These are phyloP conservation scores for Leonotis leonurus DNA, from an alignment of 257 asterid species.

Conservation along the genomic window DNA sequence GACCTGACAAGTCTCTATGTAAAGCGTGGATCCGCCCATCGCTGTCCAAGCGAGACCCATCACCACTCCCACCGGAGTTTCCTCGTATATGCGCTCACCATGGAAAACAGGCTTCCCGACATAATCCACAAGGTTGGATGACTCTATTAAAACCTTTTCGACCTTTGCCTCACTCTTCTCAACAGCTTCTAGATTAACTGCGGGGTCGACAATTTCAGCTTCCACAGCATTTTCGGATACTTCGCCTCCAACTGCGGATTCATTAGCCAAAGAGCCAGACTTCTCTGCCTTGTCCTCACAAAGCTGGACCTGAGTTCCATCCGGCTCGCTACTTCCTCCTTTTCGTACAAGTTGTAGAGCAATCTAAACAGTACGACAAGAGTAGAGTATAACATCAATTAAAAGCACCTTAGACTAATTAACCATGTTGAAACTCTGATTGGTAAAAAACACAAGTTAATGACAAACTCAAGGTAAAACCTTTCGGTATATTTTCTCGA, in stretches of 20 bases:
- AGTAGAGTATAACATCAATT: too few species aligned
- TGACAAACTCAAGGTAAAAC: constrained; percentile 23
- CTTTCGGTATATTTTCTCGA: constrained; percentile 97
- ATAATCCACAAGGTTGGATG: constrained; percentile 64
- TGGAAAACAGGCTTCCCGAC: constrained; percentile 99
- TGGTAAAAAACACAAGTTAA: too few species aligned
- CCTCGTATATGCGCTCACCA: constrained; percentile 87
- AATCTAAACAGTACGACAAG: constrained; percentile 41
- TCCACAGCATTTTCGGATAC: constrained; percentile 34
- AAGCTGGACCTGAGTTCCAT: constrained; percentile 10
- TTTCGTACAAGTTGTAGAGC: constrained; percentile 80
- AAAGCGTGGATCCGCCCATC: constrained; percentile 98
- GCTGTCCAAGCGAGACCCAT: constrained; percentile 99
- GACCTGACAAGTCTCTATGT: constrained; percentile 61
- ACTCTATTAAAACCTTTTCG: constrained; percentile 58
- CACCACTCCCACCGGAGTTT: constrained; percentile 86
- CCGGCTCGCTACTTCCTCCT: constrained; percentile 34
- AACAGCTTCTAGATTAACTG: constrained; percentile 26
- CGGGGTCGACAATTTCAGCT: constrained; percentile 42
- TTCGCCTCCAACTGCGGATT: constrained; percentile 27
- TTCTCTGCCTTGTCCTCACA: constrained; percentile 31
- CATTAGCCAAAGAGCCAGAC: constrained; percentile 22
- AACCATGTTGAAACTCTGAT: background rate
- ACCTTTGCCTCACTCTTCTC: constrained; percentile 33
- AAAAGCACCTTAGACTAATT: background rate